Evolutionary conservation across 805 yeast species (phyloP), one percentile per base, ranked within the genome.

Genomic region (Candida oleophila): DNA sequence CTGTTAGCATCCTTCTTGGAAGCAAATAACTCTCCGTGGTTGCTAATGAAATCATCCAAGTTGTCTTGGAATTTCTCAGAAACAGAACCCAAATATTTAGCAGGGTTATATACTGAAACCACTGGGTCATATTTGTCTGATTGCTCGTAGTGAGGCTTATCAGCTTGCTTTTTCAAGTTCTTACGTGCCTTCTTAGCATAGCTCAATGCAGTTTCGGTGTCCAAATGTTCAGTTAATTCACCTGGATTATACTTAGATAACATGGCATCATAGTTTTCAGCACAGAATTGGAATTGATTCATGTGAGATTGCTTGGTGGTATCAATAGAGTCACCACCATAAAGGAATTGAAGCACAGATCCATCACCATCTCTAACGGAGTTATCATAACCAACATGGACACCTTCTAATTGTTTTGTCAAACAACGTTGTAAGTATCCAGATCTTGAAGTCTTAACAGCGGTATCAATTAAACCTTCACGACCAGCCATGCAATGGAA

Each of bases 401-500:
- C 96, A 75, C 99, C 99, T 69, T 94, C 99, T 53, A 94, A 77
- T 73, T 94, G 99, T 70, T 94, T 94, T 49, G 96, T 94, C 71
- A 94, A 80, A 81, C 99, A 95, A 74, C 99, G 85, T 74, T 94
- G 99, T 68, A 94, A 78, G 71, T 94, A 94, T 64, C 99, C 99
- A 49, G 98, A 91, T 72, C 97, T 85, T 18, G 97, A 89, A 8
- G 99, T 94, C 73, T 94, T 94, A 54, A 94, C 99, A 43, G 99
- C 99, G 49, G 99, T 94, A 78, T 94, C 99, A 73, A 94, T 94
- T 62, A 94, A 81, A 74, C 99, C 99, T 77, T 94, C 99, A 77
- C 99, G 87, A 72, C 99, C 99, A 46, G 99, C 99, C 99, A 94
- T 94, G 77, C 98, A 94, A 74, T 94, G 99, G 94, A 95, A 94